Conservation (phyloP, 192 early-diverging fungal species). For the Fimicolochytrium jonesii region DNA sequence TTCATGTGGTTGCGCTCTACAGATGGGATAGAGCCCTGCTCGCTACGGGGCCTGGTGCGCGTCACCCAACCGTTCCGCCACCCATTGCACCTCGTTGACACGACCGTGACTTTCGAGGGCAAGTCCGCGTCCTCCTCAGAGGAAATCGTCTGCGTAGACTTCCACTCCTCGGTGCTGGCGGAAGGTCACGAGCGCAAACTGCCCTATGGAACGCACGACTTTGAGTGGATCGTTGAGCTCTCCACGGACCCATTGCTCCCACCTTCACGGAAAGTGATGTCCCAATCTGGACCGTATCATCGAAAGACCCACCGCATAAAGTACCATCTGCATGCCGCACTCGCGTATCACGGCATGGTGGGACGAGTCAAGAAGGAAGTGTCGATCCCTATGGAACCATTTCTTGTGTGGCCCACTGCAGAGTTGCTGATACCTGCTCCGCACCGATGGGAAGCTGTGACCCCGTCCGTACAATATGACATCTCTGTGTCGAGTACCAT, state of each 20-base stretch:
- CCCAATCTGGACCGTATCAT: neutral
- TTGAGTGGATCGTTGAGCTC: conserved; percentile 13
- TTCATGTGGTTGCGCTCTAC: neutral
- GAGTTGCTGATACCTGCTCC: neutral
- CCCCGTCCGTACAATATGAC: conserved; percentile 13
- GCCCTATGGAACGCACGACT: neutral
- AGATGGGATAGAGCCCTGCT: neutral
- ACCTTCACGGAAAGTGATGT: conserved; percentile 15
- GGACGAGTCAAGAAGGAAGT: conserved; percentile 9
- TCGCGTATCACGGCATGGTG: neutral
- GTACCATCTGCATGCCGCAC: conserved; percentile 5
- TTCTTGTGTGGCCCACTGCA: conserved; percentile 7
- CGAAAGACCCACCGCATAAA: conserved; percentile 6
- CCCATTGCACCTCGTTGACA: neutral
- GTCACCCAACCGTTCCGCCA: conserved; percentile 1
- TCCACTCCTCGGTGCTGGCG: neutral
- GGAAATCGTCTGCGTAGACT: neutral
- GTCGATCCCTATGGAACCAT: conserved; percentile 5
- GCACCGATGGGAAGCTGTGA: conserved; percentile 4
- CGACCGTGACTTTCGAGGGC: neutral
- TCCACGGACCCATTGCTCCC: conserved; percentile 11
- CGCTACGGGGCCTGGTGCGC: neutral
- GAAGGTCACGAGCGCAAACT: conserved; percentile 13
- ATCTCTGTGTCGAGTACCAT: conserved; percentile 4
- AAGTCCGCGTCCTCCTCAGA: neutral